Base-by-base conservation (phyloP, 345 rosid species). In the Citrus hindsii region DNA sequence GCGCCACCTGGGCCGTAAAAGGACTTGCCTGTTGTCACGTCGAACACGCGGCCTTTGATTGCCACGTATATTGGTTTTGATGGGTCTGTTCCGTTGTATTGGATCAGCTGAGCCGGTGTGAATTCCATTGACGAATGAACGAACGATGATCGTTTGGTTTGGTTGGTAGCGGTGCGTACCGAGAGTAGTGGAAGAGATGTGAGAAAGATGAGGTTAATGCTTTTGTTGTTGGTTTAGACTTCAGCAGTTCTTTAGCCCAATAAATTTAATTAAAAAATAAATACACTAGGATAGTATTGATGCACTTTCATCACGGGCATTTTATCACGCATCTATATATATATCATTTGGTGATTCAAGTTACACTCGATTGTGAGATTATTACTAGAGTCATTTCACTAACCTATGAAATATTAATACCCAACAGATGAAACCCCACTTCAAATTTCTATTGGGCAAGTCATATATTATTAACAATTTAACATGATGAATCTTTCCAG, bases 41-140 rank as follows among this genome's bases (percentile, higher is more conserved):
- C 91, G 82, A 90, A 95, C 21, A 93, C 90, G 0, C 92, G 88
- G 42, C 92, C 94, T 79, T 89, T 93, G 83, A 95, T 81, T n/a
- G 97, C 94, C 4, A 93, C 86, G 86, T 95, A 95, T 76, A 95
- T 91, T 62, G 96, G 93, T 79, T 92, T 90, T 18, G 94, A 89
- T 64, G 86, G 83, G 84, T 95, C 91, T 19, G 86, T 68, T 73
- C 97, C 98, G 85, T 88, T 83, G 91, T 85, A 93, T 4, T 86
- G 92, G 84, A 77, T 78, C 38, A 93, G 92, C 74, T 93, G 89
- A 70, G 84, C 81, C 14, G 89, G 76, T 6, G 95, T 93, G 77
- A 95, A 88, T 79, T 92, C 98, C 98, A 91, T 94, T 32, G 83
- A 40, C 25, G 33, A 7, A 46, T 46, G 5, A 12, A 12, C 7